Evolutionary conservation across 129 eudicot species (phyloP).

Genomic region (Ambrosia trifida): DNA sequence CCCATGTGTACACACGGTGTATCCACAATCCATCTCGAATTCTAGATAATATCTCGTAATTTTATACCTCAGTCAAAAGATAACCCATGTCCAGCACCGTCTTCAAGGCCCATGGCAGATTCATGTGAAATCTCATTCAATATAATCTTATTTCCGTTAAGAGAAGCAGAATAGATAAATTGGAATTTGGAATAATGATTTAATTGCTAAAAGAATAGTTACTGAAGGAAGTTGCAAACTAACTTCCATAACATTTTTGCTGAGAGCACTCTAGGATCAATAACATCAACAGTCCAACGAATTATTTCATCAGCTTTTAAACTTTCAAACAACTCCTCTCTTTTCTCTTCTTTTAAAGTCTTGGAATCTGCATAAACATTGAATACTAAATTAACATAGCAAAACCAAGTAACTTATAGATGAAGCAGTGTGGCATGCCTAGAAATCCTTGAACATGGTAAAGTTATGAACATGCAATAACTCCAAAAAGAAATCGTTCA

Average conservation of each 20-base stretch:
- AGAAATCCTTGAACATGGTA: neutral
- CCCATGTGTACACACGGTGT: too few relatives aligned
- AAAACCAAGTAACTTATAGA: neutral
- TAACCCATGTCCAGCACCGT: slow-evolving; percentile 66
- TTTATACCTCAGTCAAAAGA: slow-evolving; percentile 86
- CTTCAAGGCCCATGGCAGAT: slow-evolving; percentile 89
- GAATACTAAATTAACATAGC: neutral
- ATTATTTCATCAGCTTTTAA: slow-evolving; percentile 72
- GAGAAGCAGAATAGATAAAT: slow-evolving; percentile 13
- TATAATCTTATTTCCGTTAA: slow-evolving; percentile 76
- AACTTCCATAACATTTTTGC: slow-evolving; percentile 94
- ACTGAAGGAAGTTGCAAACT: slow-evolving; percentile 30
- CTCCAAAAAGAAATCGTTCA: neutral
- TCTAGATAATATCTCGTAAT: neutral
- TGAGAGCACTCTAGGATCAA: slow-evolving; percentile 89
- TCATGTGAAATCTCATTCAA: slow-evolving; percentile 92
- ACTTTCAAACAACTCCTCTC: slow-evolving; percentile 82
- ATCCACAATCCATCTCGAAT: neutral
- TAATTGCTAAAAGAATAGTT: neutral
- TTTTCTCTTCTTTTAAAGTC: slow-evolving; percentile 93
- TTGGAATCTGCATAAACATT: slow-evolving; percentile 65
- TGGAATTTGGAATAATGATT: neutral
- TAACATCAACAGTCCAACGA: slow-evolving; percentile 98
- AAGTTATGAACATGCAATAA: neutral
- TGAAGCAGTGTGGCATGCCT: neutral